Percentiles rank a stretch among this genome's conserved stretches.
Conservation (phyloP, 106 monocot species). For the Posidonia australis region DNA sequence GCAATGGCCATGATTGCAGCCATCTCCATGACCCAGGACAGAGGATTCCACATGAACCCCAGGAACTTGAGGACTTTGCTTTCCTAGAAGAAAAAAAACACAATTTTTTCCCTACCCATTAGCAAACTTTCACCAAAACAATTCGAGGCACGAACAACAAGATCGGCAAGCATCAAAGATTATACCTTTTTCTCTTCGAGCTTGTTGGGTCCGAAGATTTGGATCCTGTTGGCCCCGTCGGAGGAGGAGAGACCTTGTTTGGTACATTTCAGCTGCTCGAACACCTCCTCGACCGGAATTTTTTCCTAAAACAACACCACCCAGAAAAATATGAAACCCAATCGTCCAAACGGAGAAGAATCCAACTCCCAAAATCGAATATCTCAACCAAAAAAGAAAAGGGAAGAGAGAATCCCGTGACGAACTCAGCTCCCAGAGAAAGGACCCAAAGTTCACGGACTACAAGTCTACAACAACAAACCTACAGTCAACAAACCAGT, state of each 20-base stretch:
- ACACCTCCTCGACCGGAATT: conserved; percentile 50
- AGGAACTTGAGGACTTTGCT: conserved; percentile 70
- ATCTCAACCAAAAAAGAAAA: neutral
- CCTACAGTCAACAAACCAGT: too few species aligned
- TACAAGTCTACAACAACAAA: too few species aligned
- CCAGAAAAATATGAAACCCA: neutral
- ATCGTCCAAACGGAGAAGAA: neutral
- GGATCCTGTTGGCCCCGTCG: conserved; percentile 44
- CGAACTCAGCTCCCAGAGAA: too few species aligned
- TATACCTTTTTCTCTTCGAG: conserved; percentile 61
- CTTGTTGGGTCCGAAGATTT: conserved; percentile 54
- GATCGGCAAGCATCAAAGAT: neutral
- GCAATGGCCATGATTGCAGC: conserved; percentile 66
- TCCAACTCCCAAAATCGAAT: neutral
- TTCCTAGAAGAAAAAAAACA: conserved; percentile 23
- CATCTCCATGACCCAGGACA: conserved; percentile 80
- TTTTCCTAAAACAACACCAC: conserved; percentile 25
- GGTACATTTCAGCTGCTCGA: conserved; percentile 47
- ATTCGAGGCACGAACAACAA: neutral
- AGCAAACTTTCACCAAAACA: too few species aligned
- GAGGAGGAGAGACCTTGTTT: conserved; percentile 40
- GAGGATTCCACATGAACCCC: conserved; percentile 76
- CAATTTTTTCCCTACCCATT: neutral
- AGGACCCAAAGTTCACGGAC: too few species aligned
- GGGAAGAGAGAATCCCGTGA: neutral